phyloP scores from a whole-genome alignment of 441 rosid genomes.

The Arabidopsis hybrid region DNA sequence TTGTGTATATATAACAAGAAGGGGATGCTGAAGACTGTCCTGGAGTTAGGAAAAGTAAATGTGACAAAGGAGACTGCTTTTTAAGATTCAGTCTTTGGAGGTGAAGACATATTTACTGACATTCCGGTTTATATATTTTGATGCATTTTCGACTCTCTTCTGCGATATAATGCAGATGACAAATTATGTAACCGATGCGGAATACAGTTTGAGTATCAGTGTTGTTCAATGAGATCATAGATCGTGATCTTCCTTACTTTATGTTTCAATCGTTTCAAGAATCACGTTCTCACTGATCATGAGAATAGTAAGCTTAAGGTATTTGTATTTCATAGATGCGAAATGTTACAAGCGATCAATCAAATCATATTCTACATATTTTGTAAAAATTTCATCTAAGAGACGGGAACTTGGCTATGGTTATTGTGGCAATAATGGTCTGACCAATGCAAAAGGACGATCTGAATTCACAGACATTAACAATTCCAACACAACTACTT shows the following conservation, averaged over 20 bases:
- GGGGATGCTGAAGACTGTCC: conserved; percentile 38
- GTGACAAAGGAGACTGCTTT: conserved; percentile 32
- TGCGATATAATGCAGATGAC: conserved; percentile 37
- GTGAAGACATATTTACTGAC: conserved; percentile 32
- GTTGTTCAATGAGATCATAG: conserved; percentile 17
- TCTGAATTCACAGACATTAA: conserved; percentile 67
- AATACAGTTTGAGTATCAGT: conserved; percentile 22
- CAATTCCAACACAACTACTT: conserved; percentile 64
- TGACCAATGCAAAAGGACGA: conserved; percentile 67
- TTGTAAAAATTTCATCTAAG: conserved; percentile 2
- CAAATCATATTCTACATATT: conserved; percentile 28
- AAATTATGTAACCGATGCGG: conserved; percentile 37
- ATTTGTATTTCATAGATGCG: neutral
- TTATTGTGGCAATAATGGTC: conserved; percentile 49
- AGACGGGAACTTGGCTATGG: conserved; percentile 7
- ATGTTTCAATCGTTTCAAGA: neutral
- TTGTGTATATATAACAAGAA: conserved; percentile 46
- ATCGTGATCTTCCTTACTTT: neutral
- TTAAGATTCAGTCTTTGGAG: conserved; percentile 34
- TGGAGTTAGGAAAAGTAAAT: conserved; percentile 34
- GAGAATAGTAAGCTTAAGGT: neutral
- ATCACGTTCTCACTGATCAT: conserved; percentile 4
- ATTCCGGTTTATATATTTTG: conserved; percentile 43
- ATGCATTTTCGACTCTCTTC: conserved; percentile 40
- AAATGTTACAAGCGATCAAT: neutral